phyloP scores from a whole-genome alignment of 1,284 basidiomycete species.

The Apiotrichum gamsii region DNA sequence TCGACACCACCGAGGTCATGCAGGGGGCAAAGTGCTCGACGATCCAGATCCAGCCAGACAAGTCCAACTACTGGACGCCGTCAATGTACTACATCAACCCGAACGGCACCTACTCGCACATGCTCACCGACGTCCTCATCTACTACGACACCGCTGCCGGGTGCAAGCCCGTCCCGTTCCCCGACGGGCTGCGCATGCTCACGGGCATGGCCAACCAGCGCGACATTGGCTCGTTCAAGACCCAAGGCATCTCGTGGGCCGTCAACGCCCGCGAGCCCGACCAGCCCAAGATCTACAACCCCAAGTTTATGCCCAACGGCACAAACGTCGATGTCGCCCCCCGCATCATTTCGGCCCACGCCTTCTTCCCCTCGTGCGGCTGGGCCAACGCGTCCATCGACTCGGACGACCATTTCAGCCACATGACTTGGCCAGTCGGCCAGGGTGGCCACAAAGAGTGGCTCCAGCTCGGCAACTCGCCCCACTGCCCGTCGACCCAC shows the following conservation, averaged over 20 bases:
- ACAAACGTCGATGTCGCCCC: slow-evolving; percentile 3
- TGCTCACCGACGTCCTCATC: slow-evolving; percentile 25
- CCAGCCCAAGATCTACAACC: not conserved
- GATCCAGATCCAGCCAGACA: slow-evolving; percentile 31
- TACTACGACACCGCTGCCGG: slow-evolving; percentile 25
- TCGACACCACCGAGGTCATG: slow-evolving; percentile 17
- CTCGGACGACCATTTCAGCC: slow-evolving; percentile 39
- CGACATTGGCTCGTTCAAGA: slow-evolving; percentile 10
- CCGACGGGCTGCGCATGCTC: slow-evolving; percentile 41
- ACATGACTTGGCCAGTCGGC: slow-evolving; percentile 38
- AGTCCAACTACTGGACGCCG: slow-evolving; percentile 40
- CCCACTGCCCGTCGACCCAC: slow-evolving; percentile 6
- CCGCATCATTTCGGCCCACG: slow-evolving; percentile 18
- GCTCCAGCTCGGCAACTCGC: not conserved
- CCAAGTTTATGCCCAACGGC: slow-evolving; percentile 31
- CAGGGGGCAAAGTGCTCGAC: slow-evolving; percentile 26
- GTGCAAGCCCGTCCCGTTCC: slow-evolving; percentile 36
- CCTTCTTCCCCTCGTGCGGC: slow-evolving; percentile 39
- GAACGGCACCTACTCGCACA: slow-evolving; percentile 10
- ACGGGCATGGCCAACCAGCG: slow-evolving; percentile 26
- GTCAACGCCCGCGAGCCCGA: not conserved
- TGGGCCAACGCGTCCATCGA: slow-evolving; percentile 28
- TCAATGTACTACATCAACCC: slow-evolving; percentile 14
- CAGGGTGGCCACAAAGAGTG: not conserved
- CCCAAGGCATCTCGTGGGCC: not conserved